Percentiles rank a stretch among this genome's conserved stretches.
These are phyloP conservation scores for Trametes villosa DNA, from an alignment of 768 basidiomycete genomes.

Conservation along the genomic window DNA sequence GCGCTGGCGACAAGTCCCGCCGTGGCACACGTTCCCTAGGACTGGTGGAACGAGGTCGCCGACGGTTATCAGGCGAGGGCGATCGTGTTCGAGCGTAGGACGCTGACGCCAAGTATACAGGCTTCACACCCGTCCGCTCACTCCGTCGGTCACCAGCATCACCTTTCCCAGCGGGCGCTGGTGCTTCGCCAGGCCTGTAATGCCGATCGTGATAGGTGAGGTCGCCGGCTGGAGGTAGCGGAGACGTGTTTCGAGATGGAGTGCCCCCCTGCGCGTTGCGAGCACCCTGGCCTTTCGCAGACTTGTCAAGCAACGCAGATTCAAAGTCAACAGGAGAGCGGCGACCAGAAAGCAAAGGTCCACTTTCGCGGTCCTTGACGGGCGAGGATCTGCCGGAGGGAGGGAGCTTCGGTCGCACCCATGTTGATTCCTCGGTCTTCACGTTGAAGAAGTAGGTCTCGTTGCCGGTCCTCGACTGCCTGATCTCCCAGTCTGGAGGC, in stretches of 20 bases:
- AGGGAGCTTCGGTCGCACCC: slow-evolving; percentile 52
- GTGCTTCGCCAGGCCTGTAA: slow-evolving; percentile 55
- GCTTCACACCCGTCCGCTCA: slow-evolving; percentile 9
- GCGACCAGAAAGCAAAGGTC: slow-evolving; percentile 27
- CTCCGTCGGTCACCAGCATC: slow-evolving; percentile 20
- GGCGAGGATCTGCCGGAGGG: slow-evolving; percentile 32
- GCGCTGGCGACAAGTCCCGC: slow-evolving; percentile 19
- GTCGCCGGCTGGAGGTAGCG: slow-evolving; percentile 11
- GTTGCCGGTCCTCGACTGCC: slow-evolving; percentile 52
- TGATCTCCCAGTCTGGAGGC: slow-evolving; percentile 65
- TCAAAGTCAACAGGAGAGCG: slow-evolving; percentile 31
- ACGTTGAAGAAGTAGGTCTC: slow-evolving; percentile 62
- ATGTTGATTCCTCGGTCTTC: slow-evolving; percentile 59
- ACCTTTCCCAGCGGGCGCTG: not conserved
- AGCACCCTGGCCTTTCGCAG: slow-evolving; percentile 31
- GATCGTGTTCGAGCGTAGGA: slow-evolving; percentile 10
- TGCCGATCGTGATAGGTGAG: slow-evolving; percentile 67
- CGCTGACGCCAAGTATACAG: not conserved
- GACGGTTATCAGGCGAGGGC: slow-evolving; percentile 15
- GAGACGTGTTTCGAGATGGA: slow-evolving; percentile 4
- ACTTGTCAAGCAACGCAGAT: slow-evolving; percentile 25
- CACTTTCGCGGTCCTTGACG: slow-evolving; percentile 24
- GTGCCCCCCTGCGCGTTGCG: slow-evolving; percentile 11
- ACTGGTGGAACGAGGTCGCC: slow-evolving; percentile 22
- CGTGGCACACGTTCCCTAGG: slow-evolving; percentile 25